Percentiles rank a stretch among this genome's conserved stretches.
Evolutionary conservation across 2,329 filamentous ascomycete genomes (phyloP).

Genomic region (Pseudogymnoascus sp.): DNA sequence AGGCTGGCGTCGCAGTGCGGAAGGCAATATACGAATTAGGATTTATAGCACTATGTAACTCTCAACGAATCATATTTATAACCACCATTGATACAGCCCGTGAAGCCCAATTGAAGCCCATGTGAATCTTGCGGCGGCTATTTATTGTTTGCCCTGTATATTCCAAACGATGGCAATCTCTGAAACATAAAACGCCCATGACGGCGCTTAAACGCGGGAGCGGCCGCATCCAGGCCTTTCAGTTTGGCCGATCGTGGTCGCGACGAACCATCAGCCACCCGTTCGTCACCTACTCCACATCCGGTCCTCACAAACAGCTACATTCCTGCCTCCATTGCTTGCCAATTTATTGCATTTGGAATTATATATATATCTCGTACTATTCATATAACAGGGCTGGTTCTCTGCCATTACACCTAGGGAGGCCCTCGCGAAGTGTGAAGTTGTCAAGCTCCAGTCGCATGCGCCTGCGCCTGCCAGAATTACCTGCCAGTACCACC

Average conservation of each 20-base stretch:
- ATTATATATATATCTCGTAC: not conserved
- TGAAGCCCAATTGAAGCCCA: not conserved
- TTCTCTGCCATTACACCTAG: not conserved
- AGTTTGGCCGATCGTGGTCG: not conserved
- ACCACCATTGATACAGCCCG: not conserved
- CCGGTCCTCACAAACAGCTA: constrained; percentile 1
- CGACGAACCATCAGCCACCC: constrained; percentile 1
- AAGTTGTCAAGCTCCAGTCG: not conserved
- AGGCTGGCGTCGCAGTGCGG: not conserved
- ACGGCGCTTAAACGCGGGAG: constrained; percentile 3
- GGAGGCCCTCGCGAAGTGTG: not conserved
- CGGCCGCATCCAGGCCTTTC: not conserved
- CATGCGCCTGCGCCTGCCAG: constrained; percentile 5
- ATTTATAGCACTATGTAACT: constrained; percentile 1
- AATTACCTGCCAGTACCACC: not conserved
- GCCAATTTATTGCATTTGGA: not conserved
- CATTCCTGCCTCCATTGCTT: not conserved
- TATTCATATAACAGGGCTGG: not conserved
- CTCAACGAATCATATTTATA: not conserved
- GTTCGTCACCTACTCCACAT: not conserved
- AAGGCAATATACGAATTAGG: not conserved
- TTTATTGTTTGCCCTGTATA: not conserved
- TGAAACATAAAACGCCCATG: constrained; percentile 5
- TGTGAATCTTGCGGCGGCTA: not conserved
- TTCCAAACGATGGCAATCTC: not conserved